A percentile compares a stretch with the other conserved stretches of the same genome.
These are phyloP conservation scores for Uronychia setigera DNA, from an alignment of 73 alveolate genomes.

Conservation along the genomic window DNA sequence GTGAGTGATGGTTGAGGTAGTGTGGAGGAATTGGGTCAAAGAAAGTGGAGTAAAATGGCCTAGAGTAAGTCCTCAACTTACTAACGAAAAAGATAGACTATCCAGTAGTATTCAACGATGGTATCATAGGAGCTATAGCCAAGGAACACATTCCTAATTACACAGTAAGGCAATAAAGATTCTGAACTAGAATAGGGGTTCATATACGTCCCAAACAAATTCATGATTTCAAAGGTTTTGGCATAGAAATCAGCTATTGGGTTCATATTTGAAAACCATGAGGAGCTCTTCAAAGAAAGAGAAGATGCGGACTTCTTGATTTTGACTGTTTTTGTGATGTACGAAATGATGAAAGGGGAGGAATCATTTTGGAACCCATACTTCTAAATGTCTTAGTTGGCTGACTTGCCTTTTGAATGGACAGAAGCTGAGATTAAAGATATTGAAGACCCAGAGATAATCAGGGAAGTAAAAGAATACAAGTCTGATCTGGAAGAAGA, in stretches of 20 bases:
- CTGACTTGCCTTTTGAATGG: conserved; percentile 46
- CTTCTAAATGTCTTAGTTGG: conserved; percentile 27
- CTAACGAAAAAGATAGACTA: no score
- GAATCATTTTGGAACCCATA: conserved; percentile 46
- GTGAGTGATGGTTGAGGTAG: no score
- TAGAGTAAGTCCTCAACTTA: no score
- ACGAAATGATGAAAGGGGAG: conserved; percentile 37
- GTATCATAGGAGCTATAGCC: no score
- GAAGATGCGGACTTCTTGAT: conserved; percentile 42
- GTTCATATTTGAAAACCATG: conserved; percentile 16
- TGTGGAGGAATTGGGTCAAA: no score
- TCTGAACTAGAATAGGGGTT: no score
- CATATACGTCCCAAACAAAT: conserved; percentile 22
- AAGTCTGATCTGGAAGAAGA: conserved; percentile 36
- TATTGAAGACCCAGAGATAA: conserved; percentile 28
- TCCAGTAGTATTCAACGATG: no score
- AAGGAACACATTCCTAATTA: no score
- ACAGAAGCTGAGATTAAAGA: conserved; percentile 30
- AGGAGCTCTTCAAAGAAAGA: conserved; percentile 22
- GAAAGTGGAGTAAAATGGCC: no score
- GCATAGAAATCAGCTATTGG: conserved; percentile 16
- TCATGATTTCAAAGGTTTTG: conserved; percentile 45
- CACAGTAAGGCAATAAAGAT: no score
- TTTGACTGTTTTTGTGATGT: conserved; percentile 25
- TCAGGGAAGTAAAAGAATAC: conserved; percentile 21